These are phyloP conservation scores for Trebouxia sp. DNA, from an alignment of 139 green algal species.

Conservation along the genomic window DNA sequence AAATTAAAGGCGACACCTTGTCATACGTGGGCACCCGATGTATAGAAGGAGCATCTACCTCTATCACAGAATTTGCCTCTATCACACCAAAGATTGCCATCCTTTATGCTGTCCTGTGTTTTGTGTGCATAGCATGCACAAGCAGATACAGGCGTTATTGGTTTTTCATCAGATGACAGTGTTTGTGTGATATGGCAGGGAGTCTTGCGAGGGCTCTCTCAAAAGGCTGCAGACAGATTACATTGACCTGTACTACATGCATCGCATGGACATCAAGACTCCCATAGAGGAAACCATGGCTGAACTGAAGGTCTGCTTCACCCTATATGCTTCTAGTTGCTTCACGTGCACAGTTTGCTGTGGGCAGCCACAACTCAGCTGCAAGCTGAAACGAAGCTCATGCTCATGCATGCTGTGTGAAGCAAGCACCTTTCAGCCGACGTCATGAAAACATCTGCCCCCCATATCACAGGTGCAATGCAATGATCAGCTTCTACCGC, in stretches of 20 bases:
- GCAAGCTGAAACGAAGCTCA: too few species aligned
- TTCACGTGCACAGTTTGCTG: background rate
- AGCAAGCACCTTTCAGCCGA: background rate
- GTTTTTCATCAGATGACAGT: background rate
- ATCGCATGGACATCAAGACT: constrained; percentile 54
- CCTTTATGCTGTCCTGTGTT: background rate
- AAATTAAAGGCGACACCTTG: too few species aligned
- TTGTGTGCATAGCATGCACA: too few species aligned
- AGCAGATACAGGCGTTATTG: background rate
- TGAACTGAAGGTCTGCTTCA: constrained; percentile 51
- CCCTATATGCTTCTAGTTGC: background rate
- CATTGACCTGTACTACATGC: constrained; percentile 67
- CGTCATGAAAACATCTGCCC: background rate
- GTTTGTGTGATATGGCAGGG: constrained; percentile 24
- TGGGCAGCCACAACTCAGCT: background rate
- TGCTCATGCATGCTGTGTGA: too few species aligned
- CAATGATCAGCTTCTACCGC: too few species aligned
- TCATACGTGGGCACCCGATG: too few species aligned
- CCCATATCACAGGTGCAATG: too few species aligned
- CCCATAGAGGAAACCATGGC: constrained; percentile 66
- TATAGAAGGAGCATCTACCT: too few species aligned
- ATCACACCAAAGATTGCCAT: background rate
- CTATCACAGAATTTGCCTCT: too few species aligned
- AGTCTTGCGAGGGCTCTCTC: constrained; percentile 51
- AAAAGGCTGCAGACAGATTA: constrained; percentile 51